Evolutionary conservation across 441 rosid species (phyloP), one percentile per base, ranked within the genome.

Genomic region (Bruguiera hainesii): DNA sequence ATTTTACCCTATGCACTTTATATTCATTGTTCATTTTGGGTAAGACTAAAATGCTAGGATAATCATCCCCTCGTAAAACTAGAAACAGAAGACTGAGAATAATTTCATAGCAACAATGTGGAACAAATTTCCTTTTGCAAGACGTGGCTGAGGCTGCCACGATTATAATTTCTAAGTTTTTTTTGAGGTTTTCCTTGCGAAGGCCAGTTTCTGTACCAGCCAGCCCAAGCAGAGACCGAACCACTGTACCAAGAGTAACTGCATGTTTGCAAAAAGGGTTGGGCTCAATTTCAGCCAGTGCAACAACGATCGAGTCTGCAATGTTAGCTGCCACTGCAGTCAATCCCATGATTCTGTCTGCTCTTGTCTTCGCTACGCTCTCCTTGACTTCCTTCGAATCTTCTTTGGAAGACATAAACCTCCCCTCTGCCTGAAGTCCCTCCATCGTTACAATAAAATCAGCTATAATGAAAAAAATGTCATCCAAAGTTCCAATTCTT

Each of bases 151-250:
- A 7, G 39, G 46, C 46, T 11, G 15, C 0, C 46, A 2, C 10
- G 46, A 37, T 2, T 2, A 37, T 10, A 9, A 4, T 9, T 11
- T 37, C 15, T 0, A 37, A 10, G 2, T 37, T 33, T 37, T 37
- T 23, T 2, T 15, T 29, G 46, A 16, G 4, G 13, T 20, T 69
- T 16, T 3, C 3, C 64, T 75, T 51, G 87, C 0, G 89, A 85
- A 3, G 97, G 97, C 98, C 98, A 91, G 59, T 94, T 91, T 63
- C 97, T 84, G 66, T 91, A 94, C 96, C 97, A 89, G 55, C 93
- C 96, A 7, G 96, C 85, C 98, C 98, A 94, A 3, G 98, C 96
- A 35, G 98, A 91, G 59, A 94, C 96, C 75, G 89, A 78, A 9
- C 98, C 97, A 46, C 97, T 88, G 60, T 84, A 10, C 96, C 93